A percentile compares a stretch with the other conserved stretches of the same genome.
Evolutionary conservation across 495 filamentous ascomycete species (phyloP).

Genomic region (Pseudevernia furfuracea): DNA sequence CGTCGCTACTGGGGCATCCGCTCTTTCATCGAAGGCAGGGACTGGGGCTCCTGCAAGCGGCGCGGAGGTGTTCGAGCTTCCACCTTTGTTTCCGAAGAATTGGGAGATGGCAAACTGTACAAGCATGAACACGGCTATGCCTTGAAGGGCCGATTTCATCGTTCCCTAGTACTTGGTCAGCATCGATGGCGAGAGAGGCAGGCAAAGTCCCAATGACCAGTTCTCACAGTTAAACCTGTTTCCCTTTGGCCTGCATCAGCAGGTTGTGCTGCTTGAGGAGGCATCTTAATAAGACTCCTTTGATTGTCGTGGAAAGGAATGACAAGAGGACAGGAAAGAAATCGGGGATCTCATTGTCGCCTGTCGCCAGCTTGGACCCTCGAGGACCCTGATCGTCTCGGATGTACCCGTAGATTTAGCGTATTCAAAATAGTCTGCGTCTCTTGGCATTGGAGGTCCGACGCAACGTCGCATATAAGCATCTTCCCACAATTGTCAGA

Average conservation of each 20-base stretch:
- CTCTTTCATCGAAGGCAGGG: constrained; percentile 60
- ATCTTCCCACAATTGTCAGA: too few relatives aligned
- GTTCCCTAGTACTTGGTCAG: constrained; percentile 40
- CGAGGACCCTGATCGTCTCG: constrained; percentile 3
- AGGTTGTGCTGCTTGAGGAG: constrained; percentile 13
- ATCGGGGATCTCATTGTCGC: not conserved
- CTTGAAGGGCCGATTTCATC: constrained; percentile 53
- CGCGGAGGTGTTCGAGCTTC: constrained; percentile 37
- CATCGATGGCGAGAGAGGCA: not conserved
- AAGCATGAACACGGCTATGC: constrained; percentile 60
- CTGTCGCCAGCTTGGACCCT: not conserved
- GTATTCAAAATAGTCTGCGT: too few relatives aligned
- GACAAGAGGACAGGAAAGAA: not conserved
- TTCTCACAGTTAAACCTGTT: constrained; percentile 19
- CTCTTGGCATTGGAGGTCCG: too few relatives aligned
- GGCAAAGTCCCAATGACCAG: not conserved
- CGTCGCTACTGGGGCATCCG: constrained; percentile 47
- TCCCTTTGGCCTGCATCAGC: constrained; percentile 6
- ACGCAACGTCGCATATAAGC: too few relatives aligned
- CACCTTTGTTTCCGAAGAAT: constrained; percentile 46
- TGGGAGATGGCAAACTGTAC: constrained; percentile 56
- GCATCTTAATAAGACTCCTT: constrained; percentile 9
- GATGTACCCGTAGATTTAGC: too few relatives aligned
- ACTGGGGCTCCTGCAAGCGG: constrained; percentile 44
- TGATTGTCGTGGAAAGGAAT: not conserved